Percentiles rank a stretch among this genome's conserved stretches.
Evolutionary conservation across 75 land plant species (phyloP).

Genomic region (Selaginella moellendorffii): DNA sequence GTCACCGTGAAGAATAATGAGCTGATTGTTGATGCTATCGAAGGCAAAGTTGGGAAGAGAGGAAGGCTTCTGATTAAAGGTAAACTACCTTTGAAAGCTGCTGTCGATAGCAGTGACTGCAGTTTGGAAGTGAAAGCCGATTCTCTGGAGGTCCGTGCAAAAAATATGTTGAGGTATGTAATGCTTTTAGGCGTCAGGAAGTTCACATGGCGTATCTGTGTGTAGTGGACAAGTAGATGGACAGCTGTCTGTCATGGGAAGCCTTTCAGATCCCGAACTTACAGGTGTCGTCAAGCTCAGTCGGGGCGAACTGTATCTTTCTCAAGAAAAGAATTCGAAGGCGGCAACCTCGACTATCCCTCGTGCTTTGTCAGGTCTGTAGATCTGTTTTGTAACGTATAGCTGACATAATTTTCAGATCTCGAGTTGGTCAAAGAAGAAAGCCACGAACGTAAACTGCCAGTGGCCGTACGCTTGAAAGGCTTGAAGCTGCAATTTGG

Average conservation of each 20-base stretch:
- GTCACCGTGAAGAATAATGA: constrained; percentile 63
- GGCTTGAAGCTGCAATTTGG: constrained; percentile 75
- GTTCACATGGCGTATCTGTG: constrained; percentile 17
- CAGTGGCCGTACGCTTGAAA: constrained; percentile 47
- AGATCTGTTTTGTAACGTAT: constrained; percentile 2
- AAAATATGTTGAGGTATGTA: constrained; percentile 66
- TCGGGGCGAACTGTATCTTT: constrained; percentile 92
- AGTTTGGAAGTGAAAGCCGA: constrained; percentile 84
- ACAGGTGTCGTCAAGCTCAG: constrained; percentile 85
- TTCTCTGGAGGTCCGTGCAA: constrained; percentile 85
- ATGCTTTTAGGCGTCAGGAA: not conserved
- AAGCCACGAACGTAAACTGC: constrained; percentile 38
- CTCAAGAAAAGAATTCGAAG: constrained; percentile 90
- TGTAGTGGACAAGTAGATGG: constrained; percentile 95
- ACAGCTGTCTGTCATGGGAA: constrained; percentile 67
- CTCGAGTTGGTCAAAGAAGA: constrained; percentile 16
- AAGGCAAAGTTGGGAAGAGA: constrained; percentile 78
- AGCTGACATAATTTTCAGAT: not conserved
- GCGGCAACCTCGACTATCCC: constrained; percentile 22
- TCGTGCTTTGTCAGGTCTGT: constrained; percentile 17
- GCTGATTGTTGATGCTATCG: constrained; percentile 57
- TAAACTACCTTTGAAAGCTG: constrained; percentile 57
- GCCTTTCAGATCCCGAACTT: constrained; percentile 79
- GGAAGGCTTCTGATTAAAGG: constrained; percentile 73
- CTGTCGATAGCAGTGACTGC: constrained; percentile 38